Conservation (phyloP, 257 asterid genomes). For the Coffea eugenioides region DNA sequence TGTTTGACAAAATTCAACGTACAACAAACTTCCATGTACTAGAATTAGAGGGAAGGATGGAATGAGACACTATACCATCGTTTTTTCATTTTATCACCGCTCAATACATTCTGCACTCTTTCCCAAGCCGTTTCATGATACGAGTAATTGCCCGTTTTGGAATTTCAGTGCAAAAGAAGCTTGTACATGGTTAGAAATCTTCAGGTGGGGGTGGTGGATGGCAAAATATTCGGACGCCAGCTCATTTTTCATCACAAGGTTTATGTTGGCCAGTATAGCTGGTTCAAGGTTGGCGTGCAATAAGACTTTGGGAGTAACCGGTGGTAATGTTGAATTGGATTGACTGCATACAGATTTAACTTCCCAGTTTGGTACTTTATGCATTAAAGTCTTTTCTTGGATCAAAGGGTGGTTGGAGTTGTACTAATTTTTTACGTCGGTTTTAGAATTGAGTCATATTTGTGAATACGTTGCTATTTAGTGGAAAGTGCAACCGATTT, state of each 20-base stretch:
- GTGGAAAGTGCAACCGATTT: neutral
- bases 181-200: neutral
- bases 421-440: constrained; percentile 1
- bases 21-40: neutral
- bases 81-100: neutral
- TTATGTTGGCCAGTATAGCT: neutral
- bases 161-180: neutral
- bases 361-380: neutral
- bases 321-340: constrained; percentile 1
- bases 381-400: neutral
- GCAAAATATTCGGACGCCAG: neutral
- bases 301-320: neutral
- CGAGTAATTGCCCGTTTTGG: neutral
- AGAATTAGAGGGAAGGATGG: neutral
- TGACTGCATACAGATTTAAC: neutral
- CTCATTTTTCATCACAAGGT: neutral
- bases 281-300: neutral
- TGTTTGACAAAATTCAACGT: neutral
- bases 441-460: neutral
- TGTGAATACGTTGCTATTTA: neutral
- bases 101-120: neutral
- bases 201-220: neutral
- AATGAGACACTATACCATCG: neutral
- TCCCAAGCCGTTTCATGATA: neutral
- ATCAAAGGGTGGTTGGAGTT: neutral